A percentile compares a stretch with the other conserved stretches of the same genome.
These are phyloP conservation scores for Paramecium octaurelia DNA, from an alignment of 73 alveolate species.

Conservation along the genomic window DNA sequence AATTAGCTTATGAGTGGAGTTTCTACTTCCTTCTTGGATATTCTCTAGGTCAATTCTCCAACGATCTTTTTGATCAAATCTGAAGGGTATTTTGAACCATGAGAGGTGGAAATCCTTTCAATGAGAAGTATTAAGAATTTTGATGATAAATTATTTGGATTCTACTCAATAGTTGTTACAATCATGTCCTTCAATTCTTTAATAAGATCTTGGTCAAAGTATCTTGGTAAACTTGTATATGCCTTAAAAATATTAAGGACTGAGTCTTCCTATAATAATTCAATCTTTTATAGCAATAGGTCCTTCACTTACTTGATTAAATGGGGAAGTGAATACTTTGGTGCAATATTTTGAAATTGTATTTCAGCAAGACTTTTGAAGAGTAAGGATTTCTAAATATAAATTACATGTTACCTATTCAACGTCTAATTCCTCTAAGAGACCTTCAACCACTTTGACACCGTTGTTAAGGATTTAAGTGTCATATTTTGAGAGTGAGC, in stretches of 20 bases:
- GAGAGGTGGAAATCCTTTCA: not conserved
- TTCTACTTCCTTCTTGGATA: not conserved
- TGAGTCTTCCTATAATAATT: constrained; percentile 2
- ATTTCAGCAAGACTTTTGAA: not conserved
- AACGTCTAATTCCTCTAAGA: not conserved
- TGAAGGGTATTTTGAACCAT: not conserved
- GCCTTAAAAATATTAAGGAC: not conserved
- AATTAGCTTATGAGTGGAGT: not conserved
- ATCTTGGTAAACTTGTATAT: not conserved
- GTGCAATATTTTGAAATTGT: not conserved
- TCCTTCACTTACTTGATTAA: not conserved
- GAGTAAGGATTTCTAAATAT: not conserved
- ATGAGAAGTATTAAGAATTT: not conserved
- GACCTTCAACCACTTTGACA: not conserved
- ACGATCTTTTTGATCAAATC: not conserved
- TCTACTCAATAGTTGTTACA: not conserved
- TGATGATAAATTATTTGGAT: not conserved
- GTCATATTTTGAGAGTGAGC: not conserved
- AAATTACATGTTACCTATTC: not conserved
- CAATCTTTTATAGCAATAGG: not conserved
- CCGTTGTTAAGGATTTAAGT: not conserved
- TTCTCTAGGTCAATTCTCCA: not conserved
- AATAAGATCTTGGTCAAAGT: not conserved
- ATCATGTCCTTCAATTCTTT: constrained; percentile 19
- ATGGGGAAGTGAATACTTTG: not conserved